These are phyloP conservation scores for Penicillium paneum DNA, from an alignment of 2,329 filamentous ascomycete genomes.

Conservation along the genomic window DNA sequence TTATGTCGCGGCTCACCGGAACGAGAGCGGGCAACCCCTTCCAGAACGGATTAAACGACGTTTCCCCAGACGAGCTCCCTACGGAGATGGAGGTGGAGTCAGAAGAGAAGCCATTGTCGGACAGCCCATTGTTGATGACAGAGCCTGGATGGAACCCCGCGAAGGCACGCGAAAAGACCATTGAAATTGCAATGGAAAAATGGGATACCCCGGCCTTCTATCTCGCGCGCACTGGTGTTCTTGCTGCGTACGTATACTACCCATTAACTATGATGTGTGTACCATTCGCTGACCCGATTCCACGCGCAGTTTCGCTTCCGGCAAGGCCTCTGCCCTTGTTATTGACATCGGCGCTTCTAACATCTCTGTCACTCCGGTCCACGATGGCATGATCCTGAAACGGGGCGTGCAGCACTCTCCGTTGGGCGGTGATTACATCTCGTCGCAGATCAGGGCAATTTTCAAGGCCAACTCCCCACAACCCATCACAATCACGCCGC, in stretches of 20 bases:
- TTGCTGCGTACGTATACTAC: constrained; percentile 62
- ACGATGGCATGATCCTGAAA: constrained; percentile 92
- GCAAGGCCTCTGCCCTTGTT: constrained; percentile 89
- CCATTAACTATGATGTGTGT: not conserved
- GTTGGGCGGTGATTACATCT: constrained; percentile 85
- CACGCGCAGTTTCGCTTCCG: constrained; percentile 67
- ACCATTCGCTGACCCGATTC: constrained; percentile 6
- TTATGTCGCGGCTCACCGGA: constrained; percentile 83
- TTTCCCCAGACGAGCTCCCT: constrained; percentile 55
- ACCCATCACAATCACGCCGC: constrained; percentile 74
- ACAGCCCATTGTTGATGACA: constrained; percentile 88
- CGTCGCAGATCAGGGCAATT: constrained; percentile 77
- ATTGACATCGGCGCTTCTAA: constrained; percentile 87
- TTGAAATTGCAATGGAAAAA: constrained; percentile 94
- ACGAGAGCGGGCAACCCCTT: constrained; percentile 65
- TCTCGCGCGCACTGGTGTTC: constrained; percentile 80
- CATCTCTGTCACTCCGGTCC: constrained; percentile 83
- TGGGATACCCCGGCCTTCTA: constrained; percentile 97
- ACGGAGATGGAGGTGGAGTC: constrained; percentile 60
- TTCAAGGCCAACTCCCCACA: constrained; percentile 65
- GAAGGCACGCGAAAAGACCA: constrained; percentile 87
- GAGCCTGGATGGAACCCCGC: constrained; percentile 88
- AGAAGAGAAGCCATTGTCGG: constrained; percentile 74
- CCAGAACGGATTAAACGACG: constrained; percentile 76
- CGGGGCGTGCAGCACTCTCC: constrained; percentile 83